phyloP scores from a whole-genome alignment of 495 filamentous ascomycete species.

The Penicillium bovifimosum region DNA sequence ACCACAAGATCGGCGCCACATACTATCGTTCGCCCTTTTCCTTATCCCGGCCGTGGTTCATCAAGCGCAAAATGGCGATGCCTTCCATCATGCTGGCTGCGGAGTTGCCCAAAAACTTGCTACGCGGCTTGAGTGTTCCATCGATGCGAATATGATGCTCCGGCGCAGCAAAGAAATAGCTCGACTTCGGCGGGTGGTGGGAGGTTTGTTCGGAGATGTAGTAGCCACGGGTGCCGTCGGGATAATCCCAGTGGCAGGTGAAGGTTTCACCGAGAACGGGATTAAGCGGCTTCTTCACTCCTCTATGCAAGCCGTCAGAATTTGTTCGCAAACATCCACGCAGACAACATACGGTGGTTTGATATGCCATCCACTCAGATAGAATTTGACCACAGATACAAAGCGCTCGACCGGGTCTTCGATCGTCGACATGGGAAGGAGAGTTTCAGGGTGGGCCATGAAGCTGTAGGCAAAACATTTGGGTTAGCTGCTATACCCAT shows the following conservation, averaged over 20 bases:
- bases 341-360: constrained; percentile 74
- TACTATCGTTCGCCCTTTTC: constrained; percentile 79
- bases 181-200: constrained; percentile 96
- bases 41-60: constrained; percentile 65
- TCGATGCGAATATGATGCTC: constrained; percentile 94
- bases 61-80: constrained; percentile 75
- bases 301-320: constrained; percentile 45
- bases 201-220: constrained; percentile 96
- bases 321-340: neutral
- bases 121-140: constrained; percentile 91
- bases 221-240: constrained; percentile 78
- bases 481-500: neutral
- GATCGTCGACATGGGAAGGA: constrained; percentile 78
- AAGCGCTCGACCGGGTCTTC: constrained; percentile 91
- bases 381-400: constrained; percentile 93
- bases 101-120: constrained; percentile 94
- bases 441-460: constrained; percentile 97
- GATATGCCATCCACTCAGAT: constrained; percentile 98
- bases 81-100: constrained; percentile 98
- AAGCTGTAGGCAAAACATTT: constrained; percentile 55
- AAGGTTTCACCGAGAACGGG: constrained; percentile 94
- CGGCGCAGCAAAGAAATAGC: constrained; percentile 98
- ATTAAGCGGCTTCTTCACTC: constrained; percentile 98
- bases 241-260: constrained; percentile 93
- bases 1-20: constrained; percentile 25